A percentile compares a stretch with the other conserved stretches of the same genome.
Evolutionary conservation across 192 early-diverging fungal species (phyloP).

Genomic region (Coemansia aciculifera): DNA sequence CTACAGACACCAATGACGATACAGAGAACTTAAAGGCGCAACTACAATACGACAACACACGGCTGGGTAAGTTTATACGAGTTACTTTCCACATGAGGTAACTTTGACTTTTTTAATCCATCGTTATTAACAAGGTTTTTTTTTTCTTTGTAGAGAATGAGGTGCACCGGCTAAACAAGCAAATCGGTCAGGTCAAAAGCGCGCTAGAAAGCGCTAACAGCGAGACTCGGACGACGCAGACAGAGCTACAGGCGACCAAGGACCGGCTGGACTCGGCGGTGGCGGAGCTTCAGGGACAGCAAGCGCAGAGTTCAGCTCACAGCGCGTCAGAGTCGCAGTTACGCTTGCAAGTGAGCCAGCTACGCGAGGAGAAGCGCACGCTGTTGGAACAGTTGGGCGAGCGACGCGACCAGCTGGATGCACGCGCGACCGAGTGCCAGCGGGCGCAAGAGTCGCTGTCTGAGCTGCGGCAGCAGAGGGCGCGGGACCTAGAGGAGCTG

Average conservation of each 20-base stretch:
- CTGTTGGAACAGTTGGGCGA: slow-evolving; percentile 39
- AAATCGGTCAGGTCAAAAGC: slow-evolving; percentile 39
- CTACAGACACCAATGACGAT: neutral
- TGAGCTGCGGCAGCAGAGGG: slow-evolving; percentile 29
- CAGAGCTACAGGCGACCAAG: slow-evolving; percentile 23
- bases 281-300: slow-evolving; percentile 7
- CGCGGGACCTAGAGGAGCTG: slow-evolving; percentile 35
- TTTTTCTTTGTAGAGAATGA: slow-evolving; percentile 32
- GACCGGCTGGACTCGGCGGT: slow-evolving; percentile 9
- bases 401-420: slow-evolving; percentile 45
- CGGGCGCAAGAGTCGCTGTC: slow-evolving; percentile 25
- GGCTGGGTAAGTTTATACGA: slow-evolving; percentile 36
- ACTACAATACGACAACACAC: slow-evolving; percentile 49
- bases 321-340: slow-evolving; percentile 12
- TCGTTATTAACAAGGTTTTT: neutral
- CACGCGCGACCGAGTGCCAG: slow-evolving; percentile 14
- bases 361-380: slow-evolving; percentile 42
- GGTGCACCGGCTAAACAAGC: slow-evolving; percentile 44
- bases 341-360: slow-evolving; percentile 17
- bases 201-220: slow-evolving; percentile 19
- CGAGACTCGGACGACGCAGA: slow-evolving; percentile 8
- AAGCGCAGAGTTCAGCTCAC: neutral
- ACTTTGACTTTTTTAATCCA: neutral
- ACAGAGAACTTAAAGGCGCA: slow-evolving; percentile 32
- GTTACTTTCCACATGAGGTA: too few relatives aligned